Evolutionary conservation across 202 grass and related monocot genomes (phyloP).

Genomic region (Sporobolus alterniflorus): DNA sequence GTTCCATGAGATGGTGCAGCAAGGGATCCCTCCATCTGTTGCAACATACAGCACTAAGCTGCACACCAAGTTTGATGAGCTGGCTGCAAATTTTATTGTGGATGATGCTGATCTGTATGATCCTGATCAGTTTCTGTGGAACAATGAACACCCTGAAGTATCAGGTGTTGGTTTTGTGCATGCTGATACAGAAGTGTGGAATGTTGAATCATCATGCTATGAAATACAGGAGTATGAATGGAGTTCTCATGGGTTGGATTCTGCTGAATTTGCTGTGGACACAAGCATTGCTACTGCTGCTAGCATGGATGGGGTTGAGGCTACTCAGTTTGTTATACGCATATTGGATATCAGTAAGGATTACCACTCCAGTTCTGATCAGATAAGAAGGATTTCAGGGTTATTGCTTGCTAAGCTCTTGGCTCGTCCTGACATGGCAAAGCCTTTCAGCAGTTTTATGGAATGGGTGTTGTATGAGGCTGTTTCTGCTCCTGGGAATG

Average conservation of each 20-base stretch:
- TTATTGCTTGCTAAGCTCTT: slow-evolving; percentile 89
- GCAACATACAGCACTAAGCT: background rate
- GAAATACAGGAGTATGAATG: too few relatives aligned
- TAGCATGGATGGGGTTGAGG: slow-evolving; percentile 37
- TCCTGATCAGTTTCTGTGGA: too few relatives aligned
- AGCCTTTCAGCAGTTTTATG: slow-evolving; percentile 70
- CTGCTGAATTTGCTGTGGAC: too few relatives aligned
- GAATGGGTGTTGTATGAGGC: slow-evolving; percentile 59
- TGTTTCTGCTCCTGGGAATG: slow-evolving; percentile 66
- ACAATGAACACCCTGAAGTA: too few relatives aligned
- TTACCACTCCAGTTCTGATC: slow-evolving; percentile 89
- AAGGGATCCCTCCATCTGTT: background rate
- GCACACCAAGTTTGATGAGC: too few relatives aligned
- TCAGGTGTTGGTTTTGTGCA: too few relatives aligned
- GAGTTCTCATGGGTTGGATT: too few relatives aligned
- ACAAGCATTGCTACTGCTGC: slow-evolving; percentile 63
- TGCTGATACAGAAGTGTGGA: too few relatives aligned
- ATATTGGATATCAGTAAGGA: slow-evolving; percentile 94
- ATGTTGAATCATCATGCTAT: too few relatives aligned
- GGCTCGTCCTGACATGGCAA: slow-evolving; percentile 92
- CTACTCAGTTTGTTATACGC: slow-evolving; percentile 73
- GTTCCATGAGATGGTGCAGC: background rate
- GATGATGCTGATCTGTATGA: too few relatives aligned
- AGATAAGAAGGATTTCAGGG: slow-evolving; percentile 95
- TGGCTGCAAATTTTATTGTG: too few relatives aligned